These are phyloP conservation scores for Aspergillus ruber DNA, from an alignment of 2,329 filamentous ascomycete species.

Conservation along the genomic window DNA sequence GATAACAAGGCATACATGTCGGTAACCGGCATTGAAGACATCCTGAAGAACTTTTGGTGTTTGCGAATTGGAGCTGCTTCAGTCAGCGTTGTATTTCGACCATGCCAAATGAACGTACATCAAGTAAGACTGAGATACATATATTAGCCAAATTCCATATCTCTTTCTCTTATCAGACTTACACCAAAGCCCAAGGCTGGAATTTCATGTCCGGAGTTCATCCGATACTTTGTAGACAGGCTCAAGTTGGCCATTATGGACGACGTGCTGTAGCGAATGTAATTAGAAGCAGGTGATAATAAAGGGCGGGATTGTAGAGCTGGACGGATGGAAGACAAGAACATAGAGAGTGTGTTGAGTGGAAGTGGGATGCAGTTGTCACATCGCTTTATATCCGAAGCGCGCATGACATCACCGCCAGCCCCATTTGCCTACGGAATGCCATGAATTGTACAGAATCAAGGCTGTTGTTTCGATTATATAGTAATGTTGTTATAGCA, in stretches of 20 bases:
- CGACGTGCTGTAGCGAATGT: not conserved
- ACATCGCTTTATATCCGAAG: no score
- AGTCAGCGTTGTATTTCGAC: not conserved
- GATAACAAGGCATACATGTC: conserved; percentile 19
- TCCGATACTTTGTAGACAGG: conserved; percentile 37
- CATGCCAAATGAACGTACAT: conserved; percentile 14
- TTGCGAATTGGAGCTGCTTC: conserved; percentile 17
- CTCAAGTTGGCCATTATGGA: conserved; percentile 14
- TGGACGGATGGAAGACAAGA: not conserved
- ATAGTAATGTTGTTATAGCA: no score
- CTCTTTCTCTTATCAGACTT: conserved; percentile 16
- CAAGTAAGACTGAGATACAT: conserved; percentile 23
- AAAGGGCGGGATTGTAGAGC: not conserved
- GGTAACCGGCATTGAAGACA: conserved; percentile 24
- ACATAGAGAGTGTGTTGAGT: not conserved
- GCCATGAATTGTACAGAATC: no score
- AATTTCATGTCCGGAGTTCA: conserved; percentile 58
- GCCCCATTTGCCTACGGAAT: no score
- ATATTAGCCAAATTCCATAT: not conserved
- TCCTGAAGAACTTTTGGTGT: conserved; percentile 22
- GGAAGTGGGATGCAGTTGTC: no score
- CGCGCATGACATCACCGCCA: no score
- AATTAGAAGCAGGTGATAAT: not conserved
- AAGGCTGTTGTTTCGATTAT: no score
- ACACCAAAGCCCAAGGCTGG: conserved; percentile 55